A percentile compares a stretch with the other conserved stretches of the same genome.
These are phyloP conservation scores for Cercospora canescens DNA, from an alignment of 2,329 filamentous ascomycete genomes.

Conservation along the genomic window DNA sequence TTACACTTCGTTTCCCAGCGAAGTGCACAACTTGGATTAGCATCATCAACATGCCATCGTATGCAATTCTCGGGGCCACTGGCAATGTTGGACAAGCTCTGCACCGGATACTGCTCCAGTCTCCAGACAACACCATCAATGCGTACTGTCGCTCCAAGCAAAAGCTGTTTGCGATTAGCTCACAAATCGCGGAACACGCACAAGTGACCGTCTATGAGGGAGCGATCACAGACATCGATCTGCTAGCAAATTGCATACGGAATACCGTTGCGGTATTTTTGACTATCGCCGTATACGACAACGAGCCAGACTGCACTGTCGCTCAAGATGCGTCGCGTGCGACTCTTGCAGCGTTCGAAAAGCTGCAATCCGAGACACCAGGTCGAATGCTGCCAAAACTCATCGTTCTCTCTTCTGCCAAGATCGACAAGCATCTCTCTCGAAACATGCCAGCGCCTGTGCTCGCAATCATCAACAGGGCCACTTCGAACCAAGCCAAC, in stretches of 20 bases:
- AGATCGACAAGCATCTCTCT: constrained; percentile 41
- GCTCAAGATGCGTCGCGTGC: constrained; percentile 38
- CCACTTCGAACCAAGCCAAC: constrained; percentile 34
- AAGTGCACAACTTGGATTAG: not conserved
- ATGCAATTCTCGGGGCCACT: constrained; percentile 26
- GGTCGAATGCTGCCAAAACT: constrained; percentile 35
- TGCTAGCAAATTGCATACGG: constrained; percentile 42
- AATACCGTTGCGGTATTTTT: constrained; percentile 39
- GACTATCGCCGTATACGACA: constrained; percentile 15
- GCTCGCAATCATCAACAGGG: not conserved
- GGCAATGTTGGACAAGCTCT: constrained; percentile 49
- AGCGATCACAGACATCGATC: constrained; percentile 40
- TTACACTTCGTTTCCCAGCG: not conserved
- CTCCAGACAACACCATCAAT: constrained; percentile 37
- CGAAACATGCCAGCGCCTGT: not conserved
- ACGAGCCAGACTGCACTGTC: constrained; percentile 38
- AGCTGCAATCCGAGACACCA: constrained; percentile 33
- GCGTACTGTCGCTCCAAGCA: constrained; percentile 47
- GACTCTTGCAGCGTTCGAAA: constrained; percentile 42
- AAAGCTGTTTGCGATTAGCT: constrained; percentile 42
- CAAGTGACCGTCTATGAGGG: constrained; percentile 37
- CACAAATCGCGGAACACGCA: constrained; percentile 31
- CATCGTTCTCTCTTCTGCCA: constrained; percentile 47
- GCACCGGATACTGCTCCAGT: constrained; percentile 41
- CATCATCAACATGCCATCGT: constrained; percentile 18